These are phyloP conservation scores for Clavispora santaluciae DNA, from an alignment of 805 yeast species.

Conservation along the genomic window DNA sequence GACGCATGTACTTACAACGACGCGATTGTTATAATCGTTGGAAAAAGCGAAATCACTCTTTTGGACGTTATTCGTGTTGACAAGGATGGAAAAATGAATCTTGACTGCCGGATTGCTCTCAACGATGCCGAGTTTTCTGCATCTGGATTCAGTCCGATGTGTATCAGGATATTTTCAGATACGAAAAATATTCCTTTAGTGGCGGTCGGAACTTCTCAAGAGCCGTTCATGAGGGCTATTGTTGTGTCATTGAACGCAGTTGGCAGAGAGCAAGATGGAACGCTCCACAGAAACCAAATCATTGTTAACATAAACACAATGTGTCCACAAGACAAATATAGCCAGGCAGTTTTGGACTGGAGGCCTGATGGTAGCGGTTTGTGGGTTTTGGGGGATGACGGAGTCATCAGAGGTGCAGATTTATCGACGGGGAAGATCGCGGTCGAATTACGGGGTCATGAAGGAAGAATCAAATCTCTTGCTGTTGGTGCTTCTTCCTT, in stretches of 20 bases:
- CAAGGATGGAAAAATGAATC: constrained; percentile 19
- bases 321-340: constrained; percentile 67
- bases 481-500: constrained; percentile 32
- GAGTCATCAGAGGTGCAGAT: constrained; percentile 56
- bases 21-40: constrained; percentile 44
- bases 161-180: constrained; percentile 22
- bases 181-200: constrained; percentile 27
- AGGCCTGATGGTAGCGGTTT: constrained; percentile 43
- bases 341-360: constrained; percentile 48
- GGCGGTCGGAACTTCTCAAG: constrained; percentile 70
- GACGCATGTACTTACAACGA: constrained; percentile 25
- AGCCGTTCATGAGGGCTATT: constrained; percentile 70
- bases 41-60: constrained; percentile 57
- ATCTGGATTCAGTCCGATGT: constrained; percentile 58
- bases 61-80: constrained; percentile 40
- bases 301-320: constrained; percentile 36
- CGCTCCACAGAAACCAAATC: constrained; percentile 24
- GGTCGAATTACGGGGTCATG: constrained; percentile 32
- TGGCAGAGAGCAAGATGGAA: constrained; percentile 4
- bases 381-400: constrained; percentile 72
- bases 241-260: constrained; percentile 42
- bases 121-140: constrained; percentile 71
- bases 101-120: constrained; percentile 48
- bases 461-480: constrained; percentile 46
- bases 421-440: constrained; percentile 33